Conservation (phyloP, 345 rosid genomes). For the Pelargonium nanum region DNA sequence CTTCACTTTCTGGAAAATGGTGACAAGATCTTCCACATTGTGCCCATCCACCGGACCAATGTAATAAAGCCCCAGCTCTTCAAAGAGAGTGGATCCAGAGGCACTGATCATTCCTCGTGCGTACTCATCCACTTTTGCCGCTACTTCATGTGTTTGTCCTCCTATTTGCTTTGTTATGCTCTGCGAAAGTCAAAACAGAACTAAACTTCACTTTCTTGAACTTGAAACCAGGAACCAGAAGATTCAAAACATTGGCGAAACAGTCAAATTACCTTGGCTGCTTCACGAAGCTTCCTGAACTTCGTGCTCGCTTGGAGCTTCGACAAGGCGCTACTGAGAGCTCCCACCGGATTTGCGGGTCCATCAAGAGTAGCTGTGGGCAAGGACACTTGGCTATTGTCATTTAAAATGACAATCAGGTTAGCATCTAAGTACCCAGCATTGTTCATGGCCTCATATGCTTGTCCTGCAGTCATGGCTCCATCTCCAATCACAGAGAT, state of each 20-base stretch:
- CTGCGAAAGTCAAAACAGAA: conserved; percentile 16
- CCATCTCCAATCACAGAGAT: conserved; percentile 71
- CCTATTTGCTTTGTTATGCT: conserved; percentile 50
- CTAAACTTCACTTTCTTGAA: conserved; percentile 8
- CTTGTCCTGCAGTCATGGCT: conserved; percentile 76
- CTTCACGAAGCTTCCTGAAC: conserved; percentile 65
- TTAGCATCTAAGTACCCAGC: conserved; percentile 58
- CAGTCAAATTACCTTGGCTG: conserved; percentile 35
- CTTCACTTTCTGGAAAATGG: conserved; percentile 47
- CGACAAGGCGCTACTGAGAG: conserved; percentile 45
- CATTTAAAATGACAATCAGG: conserved; percentile 45
- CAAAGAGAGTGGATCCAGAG: conserved; percentile 51
- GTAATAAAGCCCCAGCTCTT: conserved; percentile 56
- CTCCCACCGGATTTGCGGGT: conserved; percentile 65
- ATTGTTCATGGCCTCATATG: conserved; percentile 69
- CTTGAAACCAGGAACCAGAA: not conserved
- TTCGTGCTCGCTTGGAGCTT: conserved; percentile 52
- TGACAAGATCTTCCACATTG: conserved; percentile 48
- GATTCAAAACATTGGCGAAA: not conserved
- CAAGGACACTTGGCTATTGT: conserved; percentile 65
- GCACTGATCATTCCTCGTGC: conserved; percentile 61
- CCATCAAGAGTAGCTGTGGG: conserved; percentile 75
- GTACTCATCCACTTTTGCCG: conserved; percentile 64
- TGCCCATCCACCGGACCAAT: conserved; percentile 65
- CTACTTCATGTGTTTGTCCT: conserved; percentile 41